A percentile compares a stretch with the other conserved stretches of the same genome.
Conservation (phyloP, 2,329 filamentous ascomycete genomes). For the Taxawa tesnikishii region DNA sequence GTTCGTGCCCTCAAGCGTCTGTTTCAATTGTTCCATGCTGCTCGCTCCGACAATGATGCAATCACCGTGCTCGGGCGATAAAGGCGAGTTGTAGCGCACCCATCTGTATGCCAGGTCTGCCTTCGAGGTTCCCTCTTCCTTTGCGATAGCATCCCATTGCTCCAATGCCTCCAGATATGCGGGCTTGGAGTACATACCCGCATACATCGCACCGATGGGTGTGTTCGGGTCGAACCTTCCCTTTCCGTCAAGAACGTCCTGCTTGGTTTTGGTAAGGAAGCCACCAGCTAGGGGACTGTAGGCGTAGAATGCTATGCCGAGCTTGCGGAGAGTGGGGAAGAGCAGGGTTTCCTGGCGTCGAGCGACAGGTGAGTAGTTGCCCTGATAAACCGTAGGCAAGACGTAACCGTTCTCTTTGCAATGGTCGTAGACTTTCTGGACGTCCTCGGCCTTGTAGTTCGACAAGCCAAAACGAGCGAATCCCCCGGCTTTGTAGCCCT, state of each 20-base stretch:
- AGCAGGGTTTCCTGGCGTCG: constrained; percentile 30
- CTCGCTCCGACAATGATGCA: constrained; percentile 27
- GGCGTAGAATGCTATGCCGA: constrained; percentile 31
- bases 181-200: constrained; percentile 21
- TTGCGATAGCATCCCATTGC: constrained; percentile 19
- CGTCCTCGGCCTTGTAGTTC: constrained; percentile 33
- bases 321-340: constrained; percentile 28
- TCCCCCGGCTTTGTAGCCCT: constrained; percentile 28
- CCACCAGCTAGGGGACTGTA: constrained; percentile 22
- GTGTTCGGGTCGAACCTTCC: constrained; percentile 17
- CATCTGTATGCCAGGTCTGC: constrained; percentile 34
- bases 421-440: constrained; percentile 29
- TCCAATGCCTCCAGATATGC: constrained; percentile 29
- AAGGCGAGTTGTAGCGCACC: constrained; percentile 31
- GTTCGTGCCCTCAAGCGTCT: constrained; percentile 17
- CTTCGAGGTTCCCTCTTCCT: constrained; percentile 26
- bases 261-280: constrained; percentile 25
- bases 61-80: constrained; percentile 20
- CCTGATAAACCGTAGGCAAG: constrained; percentile 35
- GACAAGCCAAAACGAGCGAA: constrained; percentile 35
- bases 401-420: constrained; percentile 30
- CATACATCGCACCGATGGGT: constrained; percentile 25
- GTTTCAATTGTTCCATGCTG: constrained; percentile 17
- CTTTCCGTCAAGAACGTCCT: constrained; percentile 20
- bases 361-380: constrained; percentile 34